Evolutionary conservation across 129 eudicot genomes (phyloP), one percentile per base, ranked within the genome.

Genomic region (Flaveria robusta): DNA sequence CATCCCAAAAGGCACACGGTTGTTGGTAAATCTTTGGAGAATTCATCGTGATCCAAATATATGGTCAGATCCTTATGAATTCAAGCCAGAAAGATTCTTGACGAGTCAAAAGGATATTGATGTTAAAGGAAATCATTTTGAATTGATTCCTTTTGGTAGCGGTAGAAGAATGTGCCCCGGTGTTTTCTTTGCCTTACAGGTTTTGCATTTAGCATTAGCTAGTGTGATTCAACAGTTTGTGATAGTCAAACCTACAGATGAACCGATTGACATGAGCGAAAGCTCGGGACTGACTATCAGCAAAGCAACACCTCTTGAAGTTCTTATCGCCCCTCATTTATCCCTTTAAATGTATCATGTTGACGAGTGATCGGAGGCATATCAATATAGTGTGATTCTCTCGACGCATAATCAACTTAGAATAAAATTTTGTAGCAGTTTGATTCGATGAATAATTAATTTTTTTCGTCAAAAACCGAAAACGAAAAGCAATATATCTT

Each of bases 141-240:
- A 81, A 10, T 7, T 81, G 23, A 18, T 81, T 8, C 81, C 85
- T 1, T 81, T 81, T 62, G 77, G 85, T 19, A 75, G 77, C 62
- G 85, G 85, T 2, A 68, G 85, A 75, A 75, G 85, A 50, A 75
- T 81, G 73, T 81, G 85, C 11, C 85, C 77, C 12, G 85, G 77
- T 64, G 45, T 75, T n/a, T 23, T 45, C 1, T 81, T 81, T 75
- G 81, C 71, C 2, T 76, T 81, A 9, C 77, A 75, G 7, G 26
- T 49, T 16, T 39, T 75, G 74, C 52, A 20, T 71, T 22, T 81
- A 12, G 70, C 72, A 0, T 7, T 81, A 37, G 85, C 81, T 18
- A 75, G 18, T 15, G 19, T 81, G 68, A 23, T 81, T 7, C 85
- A 81, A 23, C 81, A 65, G 20, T 81, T 60, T 60, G 74, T 46